Base-by-base conservation (phyloP, 306 rosid species). In the Astragalus membranaceus region DNA sequence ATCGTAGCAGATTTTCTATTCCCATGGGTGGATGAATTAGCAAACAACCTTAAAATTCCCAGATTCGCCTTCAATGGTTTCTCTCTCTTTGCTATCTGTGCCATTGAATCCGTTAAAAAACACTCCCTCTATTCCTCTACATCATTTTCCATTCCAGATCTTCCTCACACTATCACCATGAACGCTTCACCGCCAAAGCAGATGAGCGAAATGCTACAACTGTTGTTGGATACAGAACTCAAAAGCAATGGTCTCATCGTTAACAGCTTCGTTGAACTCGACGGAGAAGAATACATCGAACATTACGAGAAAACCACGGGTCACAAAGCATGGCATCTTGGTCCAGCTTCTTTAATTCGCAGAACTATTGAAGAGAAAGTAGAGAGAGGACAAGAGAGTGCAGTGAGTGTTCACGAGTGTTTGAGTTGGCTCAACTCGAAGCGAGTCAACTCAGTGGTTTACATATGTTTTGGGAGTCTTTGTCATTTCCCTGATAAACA, bases 251-350 rank as follows among this genome's bases (percentile, higher is more conserved):
- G 79, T 0, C 11, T 47, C 3, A 39, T 82, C 9, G 72, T 79
- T 3, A 82, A 82, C 50, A 67, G 33, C 4, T 79, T 82, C n/a
- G 39, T 5, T 0, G 84, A 82, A 49, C 65, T 82, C 12, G 78
- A 74, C 29, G 78, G 78, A 42, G 72, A 74, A 64, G 78, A 74
- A 12, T 74, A 74, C 48, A 13, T 74, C 0, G 1, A 64, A 0
- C 46, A 74, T 12, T 74, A 74, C 39, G 39, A 53, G 72, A 53
- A 14, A 64, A 74, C 9, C 14, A 64, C 72, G 0, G 55, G 64
- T 0, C 55, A 73, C 23, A 73, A 51, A 12, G 78, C 70, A 6
- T 65, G 84, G 84, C 82, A 73, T 10, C 12, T 85, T 8, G 88
- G 88, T 1, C 86, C 84, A 0, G 64, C 67, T 17, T 75, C 67